Base-by-base conservation (phyloP, 1,284 basidiomycete species). In the Fomitopsis betulina region DNA sequence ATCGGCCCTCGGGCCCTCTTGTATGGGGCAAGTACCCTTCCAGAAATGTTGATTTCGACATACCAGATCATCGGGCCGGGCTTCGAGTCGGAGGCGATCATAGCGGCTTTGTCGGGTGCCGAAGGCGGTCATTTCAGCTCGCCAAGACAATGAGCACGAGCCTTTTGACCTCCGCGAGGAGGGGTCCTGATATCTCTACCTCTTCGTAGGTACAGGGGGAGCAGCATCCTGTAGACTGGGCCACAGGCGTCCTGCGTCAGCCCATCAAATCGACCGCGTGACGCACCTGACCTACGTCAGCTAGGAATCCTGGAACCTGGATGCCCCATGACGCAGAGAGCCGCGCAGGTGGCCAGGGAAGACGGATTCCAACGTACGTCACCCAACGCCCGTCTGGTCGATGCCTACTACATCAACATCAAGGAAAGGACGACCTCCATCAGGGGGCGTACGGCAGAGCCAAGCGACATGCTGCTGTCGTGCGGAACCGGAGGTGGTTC, bases 21-120 rank as follows among this genome's bases (percentile, higher is more conserved):
- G 45, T 5, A 7, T 23, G 21, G 6, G 13, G 42, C 21, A 25
- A 9, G 25, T 47, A 27, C 15, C 23, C 13, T 47, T 47, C 45
- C 45, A 25, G 45, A 30, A 47, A 27, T 47, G 45, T 47, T 17
- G 13, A 47, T 47, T 30, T 27, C 45, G 15, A 47, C 45, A 47
- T 47, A 47, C 45, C 45, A 47, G 45, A 47, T 47, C 45, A 47
- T 47, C 45, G 45, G 45, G 45, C 45, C 45, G 25, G n/a, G 23
- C 17, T 19, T 21, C 39, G n/a, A 15, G 19, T 21, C 25, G n/a
- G 52, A 23, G 17, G 17, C 52, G 37, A 35, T 53, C 39, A 30
- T 53, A 39, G 39, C 52, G 37, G 52, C 35, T 9, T 25, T 25
- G 33, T 39, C 37, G 52, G 52, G 23, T 25, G 15, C 37, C 40